Conservation (phyloP, 2,329 filamentous ascomycete genomes). For the Aureobasidium sp. region DNA sequence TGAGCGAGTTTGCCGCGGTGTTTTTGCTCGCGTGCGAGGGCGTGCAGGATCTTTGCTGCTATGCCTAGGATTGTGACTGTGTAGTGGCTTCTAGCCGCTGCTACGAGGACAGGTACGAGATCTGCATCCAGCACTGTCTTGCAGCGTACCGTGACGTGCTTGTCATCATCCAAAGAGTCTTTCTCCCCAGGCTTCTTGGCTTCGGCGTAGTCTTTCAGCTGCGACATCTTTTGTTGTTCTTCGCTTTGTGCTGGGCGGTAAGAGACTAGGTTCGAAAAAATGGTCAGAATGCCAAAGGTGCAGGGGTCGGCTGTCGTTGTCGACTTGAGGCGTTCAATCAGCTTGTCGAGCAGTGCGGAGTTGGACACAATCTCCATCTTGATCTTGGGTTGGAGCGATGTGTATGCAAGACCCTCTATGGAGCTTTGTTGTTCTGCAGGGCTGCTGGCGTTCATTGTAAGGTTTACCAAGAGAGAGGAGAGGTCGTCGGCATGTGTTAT, state of each 20-base stretch:
- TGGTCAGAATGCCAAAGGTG: constrained; percentile 78
- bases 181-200: constrained; percentile 56
- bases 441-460: constrained; percentile 52
- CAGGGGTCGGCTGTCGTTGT: constrained; percentile 20
- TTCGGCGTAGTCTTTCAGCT: constrained; percentile 91
- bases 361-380: constrained; percentile 74
- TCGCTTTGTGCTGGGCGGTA: constrained; percentile 73
- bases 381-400: constrained; percentile 74
- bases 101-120: constrained; percentile 66
- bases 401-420: constrained; percentile 86
- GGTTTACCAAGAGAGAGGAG: constrained; percentile 50
- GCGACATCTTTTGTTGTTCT: constrained; percentile 83
- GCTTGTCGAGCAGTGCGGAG: constrained; percentile 54
- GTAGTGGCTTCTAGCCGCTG: constrained; percentile 34
- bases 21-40: constrained; percentile 64
- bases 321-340: constrained; percentile 55
- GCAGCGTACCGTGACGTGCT: constrained; percentile 67
- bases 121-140: constrained; percentile 69
- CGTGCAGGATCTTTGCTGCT: constrained; percentile 66
- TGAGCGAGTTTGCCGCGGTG: constrained; percentile 76
- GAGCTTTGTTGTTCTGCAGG: constrained; percentile 49
- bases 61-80: constrained; percentile 64
- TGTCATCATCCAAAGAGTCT: constrained; percentile 65
- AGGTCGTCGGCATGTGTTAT: constrained; percentile 34
- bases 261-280: constrained; percentile 74